A percentile compares a stretch with the other conserved stretches of the same genome.
Evolutionary conservation across 2,329 filamentous ascomycete species (phyloP).

Genomic region (Pyricularia grisea): DNA sequence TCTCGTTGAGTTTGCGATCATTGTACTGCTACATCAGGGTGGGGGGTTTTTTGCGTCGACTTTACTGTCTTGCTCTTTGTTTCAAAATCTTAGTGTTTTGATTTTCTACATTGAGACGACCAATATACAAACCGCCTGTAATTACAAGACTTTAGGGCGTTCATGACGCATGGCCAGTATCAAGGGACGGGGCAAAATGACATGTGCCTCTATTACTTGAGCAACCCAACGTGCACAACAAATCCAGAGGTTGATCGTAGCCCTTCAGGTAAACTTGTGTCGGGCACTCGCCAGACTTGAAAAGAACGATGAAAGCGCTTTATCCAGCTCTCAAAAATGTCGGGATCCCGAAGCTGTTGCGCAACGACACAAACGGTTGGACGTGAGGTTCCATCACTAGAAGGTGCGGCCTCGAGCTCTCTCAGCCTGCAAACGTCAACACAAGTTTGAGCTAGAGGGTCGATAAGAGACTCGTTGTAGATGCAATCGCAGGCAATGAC

Average conservation of each 20-base stretch:
- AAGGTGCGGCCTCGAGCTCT: slow-evolving; percentile 8
- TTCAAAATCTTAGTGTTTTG: background rate
- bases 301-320: slow-evolving; percentile 58
- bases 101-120: background rate
- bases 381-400: slow-evolving; percentile 2
- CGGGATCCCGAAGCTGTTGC: slow-evolving; percentile 77
- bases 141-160: background rate
- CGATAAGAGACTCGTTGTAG: slow-evolving; percentile 82
- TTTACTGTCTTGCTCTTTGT: background rate
- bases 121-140: background rate
- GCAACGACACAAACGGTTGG: slow-evolving; percentile 72
- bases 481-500: slow-evolving; percentile 88
- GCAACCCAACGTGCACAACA: slow-evolving; percentile 68
- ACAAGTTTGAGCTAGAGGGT: slow-evolving; percentile 75
- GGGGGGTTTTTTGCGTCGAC: background rate
- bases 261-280: slow-evolving; percentile 47
- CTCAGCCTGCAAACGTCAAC: slow-evolving; percentile 61
- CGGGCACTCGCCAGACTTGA: slow-evolving; percentile 65
- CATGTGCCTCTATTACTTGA: slow-evolving; percentile 20
- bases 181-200: background rate
- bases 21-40: background rate
- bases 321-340: slow-evolving; percentile 80
- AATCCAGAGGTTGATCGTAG: slow-evolving; percentile 63
- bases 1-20: background rate
- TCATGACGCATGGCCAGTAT: background rate